Conservation (phyloP, 345 rosid species). For the Salix caprea region DNA sequence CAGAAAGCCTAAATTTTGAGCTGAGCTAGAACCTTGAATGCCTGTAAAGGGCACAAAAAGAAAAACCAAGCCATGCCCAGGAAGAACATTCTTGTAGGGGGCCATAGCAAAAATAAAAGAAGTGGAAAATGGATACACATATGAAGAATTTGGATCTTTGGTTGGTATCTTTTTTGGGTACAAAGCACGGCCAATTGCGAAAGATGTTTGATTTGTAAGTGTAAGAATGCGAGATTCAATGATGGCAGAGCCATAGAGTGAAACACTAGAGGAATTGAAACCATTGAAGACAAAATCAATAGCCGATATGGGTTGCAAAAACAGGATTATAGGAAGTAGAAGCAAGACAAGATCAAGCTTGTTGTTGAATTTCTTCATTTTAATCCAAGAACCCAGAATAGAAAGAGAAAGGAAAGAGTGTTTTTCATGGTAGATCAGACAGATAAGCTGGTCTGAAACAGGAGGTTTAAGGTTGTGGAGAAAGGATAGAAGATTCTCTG, state of each 20-base stretch:
- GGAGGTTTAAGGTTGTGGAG: not conserved
- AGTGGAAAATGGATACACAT: constrained; percentile 52
- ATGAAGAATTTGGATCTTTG: constrained; percentile 30
- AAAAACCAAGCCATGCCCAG: constrained; percentile 70
- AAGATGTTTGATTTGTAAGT: constrained; percentile 49
- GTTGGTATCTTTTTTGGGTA: constrained; percentile 45
- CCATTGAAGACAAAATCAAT: constrained; percentile 66
- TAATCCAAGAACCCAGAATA: not conserved
- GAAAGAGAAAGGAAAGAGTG: constrained; percentile 1
- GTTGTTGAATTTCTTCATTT: constrained; percentile 20
- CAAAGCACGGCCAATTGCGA: constrained; percentile 59
- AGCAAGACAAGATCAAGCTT: not conserved
- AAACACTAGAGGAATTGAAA: constrained; percentile 39
- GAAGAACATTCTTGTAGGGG: constrained; percentile 38
- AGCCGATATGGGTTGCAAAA: constrained; percentile 28
- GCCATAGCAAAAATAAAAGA: constrained; percentile 71
- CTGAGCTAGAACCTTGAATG: constrained; percentile 31
- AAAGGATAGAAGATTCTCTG: not conserved
- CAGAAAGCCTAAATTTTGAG: constrained; percentile 60
- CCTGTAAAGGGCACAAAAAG: constrained; percentile 47
- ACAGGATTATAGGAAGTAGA: constrained; percentile 1
- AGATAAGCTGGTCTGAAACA: not conserved
- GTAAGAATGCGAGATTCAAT: constrained; percentile 50
- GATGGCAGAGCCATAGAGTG: constrained; percentile 42
- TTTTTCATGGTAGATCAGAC: not conserved